These are phyloP conservation scores for Actinomortierella ambigua DNA, from an alignment of 371 early-diverging fungal species.

Conservation along the genomic window DNA sequence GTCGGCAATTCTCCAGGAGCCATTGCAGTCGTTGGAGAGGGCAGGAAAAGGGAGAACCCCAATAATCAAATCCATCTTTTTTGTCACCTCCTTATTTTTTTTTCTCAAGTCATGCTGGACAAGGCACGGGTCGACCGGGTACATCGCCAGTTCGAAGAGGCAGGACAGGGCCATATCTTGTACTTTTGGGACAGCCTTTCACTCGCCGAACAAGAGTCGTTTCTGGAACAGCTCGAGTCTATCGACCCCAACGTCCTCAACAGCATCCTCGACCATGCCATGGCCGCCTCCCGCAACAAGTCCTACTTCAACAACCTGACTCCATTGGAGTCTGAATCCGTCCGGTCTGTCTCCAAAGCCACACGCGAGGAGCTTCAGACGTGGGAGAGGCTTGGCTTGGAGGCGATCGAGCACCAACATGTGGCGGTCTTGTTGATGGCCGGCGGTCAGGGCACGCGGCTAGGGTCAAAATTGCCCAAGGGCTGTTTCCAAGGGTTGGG, in stretches of 20 bases:
- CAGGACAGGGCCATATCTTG: slow-evolving; percentile 67
- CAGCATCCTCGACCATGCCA: slow-evolving; percentile 56
- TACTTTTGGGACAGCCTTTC: slow-evolving; percentile 54
- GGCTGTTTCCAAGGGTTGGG: slow-evolving; percentile 63
- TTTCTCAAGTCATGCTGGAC: not conserved
- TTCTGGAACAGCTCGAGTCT: slow-evolving; percentile 48
- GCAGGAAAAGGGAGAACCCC: too few relatives aligned
- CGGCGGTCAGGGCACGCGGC: slow-evolving; percentile 66
- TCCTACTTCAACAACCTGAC: slow-evolving; percentile 9
- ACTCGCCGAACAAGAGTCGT: slow-evolving; percentile 33
- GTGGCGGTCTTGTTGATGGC: slow-evolving; percentile 67
- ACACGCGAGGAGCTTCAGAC: slow-evolving; percentile 26
- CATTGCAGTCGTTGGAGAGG: too few relatives aligned
- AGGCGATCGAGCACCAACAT: slow-evolving; percentile 53
- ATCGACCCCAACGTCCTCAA: slow-evolving; percentile 59
- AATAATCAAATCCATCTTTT: too few relatives aligned
- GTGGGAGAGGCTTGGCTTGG: slow-evolving; percentile 53
- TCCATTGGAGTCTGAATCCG: slow-evolving; percentile 51
- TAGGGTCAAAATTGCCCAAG: slow-evolving; percentile 62
- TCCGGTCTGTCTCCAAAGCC: slow-evolving; percentile 46
- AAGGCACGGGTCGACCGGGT: slow-evolving; percentile 7
- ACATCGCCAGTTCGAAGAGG: slow-evolving; percentile 43
- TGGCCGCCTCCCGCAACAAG: slow-evolving; percentile 10
- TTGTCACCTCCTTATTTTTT: too few relatives aligned
- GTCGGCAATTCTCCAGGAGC: too few relatives aligned